These are phyloP conservation scores for Escovopsis sp. DNA, from an alignment of 2,329 filamentous ascomycete species.

Conservation along the genomic window DNA sequence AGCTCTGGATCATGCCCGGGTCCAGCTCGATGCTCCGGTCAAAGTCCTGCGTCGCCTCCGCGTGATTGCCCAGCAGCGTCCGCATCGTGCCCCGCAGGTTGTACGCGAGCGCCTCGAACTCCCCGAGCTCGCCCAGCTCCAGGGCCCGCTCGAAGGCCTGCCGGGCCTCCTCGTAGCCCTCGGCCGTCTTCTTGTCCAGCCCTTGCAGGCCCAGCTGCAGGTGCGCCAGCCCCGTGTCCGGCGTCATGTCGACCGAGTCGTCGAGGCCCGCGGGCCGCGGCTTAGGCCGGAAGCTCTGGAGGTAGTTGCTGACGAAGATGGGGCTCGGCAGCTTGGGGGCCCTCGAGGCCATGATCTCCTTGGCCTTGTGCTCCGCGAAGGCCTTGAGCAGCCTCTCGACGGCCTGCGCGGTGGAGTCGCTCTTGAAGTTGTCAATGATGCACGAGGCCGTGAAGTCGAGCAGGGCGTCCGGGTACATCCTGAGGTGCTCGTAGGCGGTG, in stretches of 20 bases:
- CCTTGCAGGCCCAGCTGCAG: slow-evolving; percentile 69
- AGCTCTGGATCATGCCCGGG: slow-evolving; percentile 80
- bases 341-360: slow-evolving; percentile 76
- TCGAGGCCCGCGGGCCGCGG: slow-evolving; percentile 68
- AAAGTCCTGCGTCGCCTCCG: slow-evolving; percentile 67
- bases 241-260: slow-evolving; percentile 59
- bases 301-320: slow-evolving; percentile 95
- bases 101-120: slow-evolving; percentile 80
- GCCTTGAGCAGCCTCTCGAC: slow-evolving; percentile 93
- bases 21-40: slow-evolving; percentile 88
- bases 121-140: slow-evolving; percentile 62
- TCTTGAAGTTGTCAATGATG: slow-evolving; percentile 96
- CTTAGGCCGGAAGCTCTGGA: slow-evolving; percentile 90
- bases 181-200: slow-evolving; percentile 72
- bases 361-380: slow-evolving; percentile 87
- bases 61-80: slow-evolving; percentile 79
- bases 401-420: slow-evolving; percentile 71
- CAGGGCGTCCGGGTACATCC: slow-evolving; percentile 82
- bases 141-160: slow-evolving; percentile 77
- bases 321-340: slow-evolving; percentile 79
- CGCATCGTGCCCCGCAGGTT: slow-evolving; percentile 95
- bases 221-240: slow-evolving; percentile 70
- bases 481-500: slow-evolving; percentile 89
- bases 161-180: slow-evolving; percentile 82
- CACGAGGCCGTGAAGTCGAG: slow-evolving; percentile 97